Percentiles rank a stretch among this genome's conserved stretches.
Evolutionary conservation across 1,139 yeast species (phyloP).

Genomic region (Yamadazyma taylorii): DNA sequence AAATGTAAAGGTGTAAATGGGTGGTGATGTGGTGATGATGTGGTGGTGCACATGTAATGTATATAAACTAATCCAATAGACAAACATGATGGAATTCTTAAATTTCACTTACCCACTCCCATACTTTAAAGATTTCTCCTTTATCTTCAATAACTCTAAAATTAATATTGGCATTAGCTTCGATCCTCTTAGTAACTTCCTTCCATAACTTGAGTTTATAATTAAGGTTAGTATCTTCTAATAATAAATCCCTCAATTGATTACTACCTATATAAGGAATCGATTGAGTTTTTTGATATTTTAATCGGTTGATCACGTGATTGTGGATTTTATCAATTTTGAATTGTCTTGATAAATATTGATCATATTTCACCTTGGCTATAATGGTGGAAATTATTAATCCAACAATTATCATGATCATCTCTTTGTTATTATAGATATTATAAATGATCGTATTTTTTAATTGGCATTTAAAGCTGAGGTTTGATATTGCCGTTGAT

Average conservation of each 20-base stretch:
- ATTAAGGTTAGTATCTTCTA: slow-evolving; percentile 46
- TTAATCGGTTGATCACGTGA: slow-evolving; percentile 49
- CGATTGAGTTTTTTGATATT: slow-evolving; percentile 33
- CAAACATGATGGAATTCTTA: too few species aligned
- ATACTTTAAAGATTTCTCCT: slow-evolving; percentile 85
- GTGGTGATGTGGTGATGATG: too few species aligned
- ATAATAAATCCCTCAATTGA: slow-evolving; percentile 72
- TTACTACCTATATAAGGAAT: slow-evolving; percentile 62
- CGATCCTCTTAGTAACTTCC: slow-evolving; percentile 58
- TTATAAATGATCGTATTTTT: slow-evolving; percentile 55
- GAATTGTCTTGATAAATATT: slow-evolving; percentile 29
- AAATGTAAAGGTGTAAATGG: slow-evolving; percentile 6
- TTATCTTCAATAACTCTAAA: slow-evolving; percentile 65
- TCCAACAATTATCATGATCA: slow-evolving; percentile 29
- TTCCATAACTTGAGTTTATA: slow-evolving; percentile 62
- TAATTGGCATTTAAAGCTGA: slow-evolving; percentile 60
- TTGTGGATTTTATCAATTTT: slow-evolving; percentile 36
- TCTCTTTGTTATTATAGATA: slow-evolving; percentile 41
- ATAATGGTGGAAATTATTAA: slow-evolving; percentile 21
- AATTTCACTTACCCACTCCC: slow-evolving; percentile 77
- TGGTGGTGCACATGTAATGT: too few species aligned
- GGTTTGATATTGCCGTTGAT: slow-evolving; percentile 69
- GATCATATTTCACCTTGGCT: slow-evolving; percentile 34
- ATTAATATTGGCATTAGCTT: slow-evolving; percentile 63
- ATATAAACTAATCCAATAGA: not conserved